Percentiles rank a stretch among this genome's conserved stretches.
Conservation (phyloP, 768 basidiomycete genomes). For the Lentinula guzmanii region DNA sequence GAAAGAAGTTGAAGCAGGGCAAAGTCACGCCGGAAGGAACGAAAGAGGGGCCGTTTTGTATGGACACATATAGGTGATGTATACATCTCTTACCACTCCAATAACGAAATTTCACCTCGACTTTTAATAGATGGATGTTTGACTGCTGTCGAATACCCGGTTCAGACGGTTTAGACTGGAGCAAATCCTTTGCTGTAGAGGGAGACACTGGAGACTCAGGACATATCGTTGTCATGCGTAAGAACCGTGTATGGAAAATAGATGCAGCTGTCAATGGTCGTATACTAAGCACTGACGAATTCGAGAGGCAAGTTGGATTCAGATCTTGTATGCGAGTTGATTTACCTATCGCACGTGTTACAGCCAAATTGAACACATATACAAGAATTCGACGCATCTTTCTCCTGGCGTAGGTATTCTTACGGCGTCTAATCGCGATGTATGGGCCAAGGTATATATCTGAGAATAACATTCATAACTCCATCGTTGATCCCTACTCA, state of each 20-base stretch:
- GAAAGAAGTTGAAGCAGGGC: conserved; percentile 63
- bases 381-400: conserved; percentile 52
- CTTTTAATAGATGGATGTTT: conserved; percentile 74
- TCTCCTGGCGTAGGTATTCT: conserved; percentile 76
- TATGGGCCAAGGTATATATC: conserved; percentile 73
- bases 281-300: conserved; percentile 58
- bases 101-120: background rate
- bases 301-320: conserved; percentile 45
- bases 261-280: conserved; percentile 48
- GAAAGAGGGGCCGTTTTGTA: conserved; percentile 69
- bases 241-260: conserved; percentile 81
- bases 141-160: conserved; percentile 84
- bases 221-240: conserved; percentile 82
- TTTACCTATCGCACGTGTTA: background rate
- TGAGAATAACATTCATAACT: background rate
- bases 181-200: conserved; percentile 55
- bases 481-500: background rate
- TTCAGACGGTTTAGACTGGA: conserved; percentile 69
- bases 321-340: background rate
- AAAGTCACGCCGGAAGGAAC: conserved; percentile 57
- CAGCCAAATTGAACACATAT: conserved; percentile 71
- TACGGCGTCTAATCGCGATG: conserved; percentile 74
- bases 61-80: conserved; percentile 76
- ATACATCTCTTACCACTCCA: background rate
- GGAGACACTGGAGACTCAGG: conserved; percentile 58